phyloP scores from a whole-genome alignment of 2,329 filamentous ascomycete genomes.

The Coniosporium tulheliwenetii region DNA sequence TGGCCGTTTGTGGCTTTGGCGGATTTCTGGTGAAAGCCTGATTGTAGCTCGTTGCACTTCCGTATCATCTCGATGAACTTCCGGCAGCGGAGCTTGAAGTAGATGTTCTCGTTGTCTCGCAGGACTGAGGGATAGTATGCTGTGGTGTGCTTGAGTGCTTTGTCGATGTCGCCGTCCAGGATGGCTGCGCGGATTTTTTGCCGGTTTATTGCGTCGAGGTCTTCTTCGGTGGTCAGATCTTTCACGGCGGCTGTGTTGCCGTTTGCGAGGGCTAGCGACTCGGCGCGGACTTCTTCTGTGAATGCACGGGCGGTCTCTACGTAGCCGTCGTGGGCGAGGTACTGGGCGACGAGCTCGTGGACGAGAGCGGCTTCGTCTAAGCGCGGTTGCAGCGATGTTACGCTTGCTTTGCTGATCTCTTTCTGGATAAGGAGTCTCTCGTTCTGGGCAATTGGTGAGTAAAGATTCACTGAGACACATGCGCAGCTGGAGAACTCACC shows the following conservation, averaged over 20 bases:
- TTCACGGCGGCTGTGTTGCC: slow-evolving; percentile 30
- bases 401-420: slow-evolving; percentile 44
- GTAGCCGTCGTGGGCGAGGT: slow-evolving; percentile 87
- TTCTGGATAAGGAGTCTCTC: slow-evolving; percentile 43
- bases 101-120: slow-evolving; percentile 63
- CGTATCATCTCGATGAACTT: slow-evolving; percentile 95
- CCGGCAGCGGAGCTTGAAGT: slow-evolving; percentile 75
- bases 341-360: slow-evolving; percentile 73
- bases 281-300: slow-evolving; percentile 60
- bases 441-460: slow-evolving; percentile 26
- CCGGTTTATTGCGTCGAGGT: slow-evolving; percentile 71
- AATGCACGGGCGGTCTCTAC: slow-evolving; percentile 86
- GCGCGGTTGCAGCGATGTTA: slow-evolving; percentile 44
- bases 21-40: slow-evolving; percentile 22
- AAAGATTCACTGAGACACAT: background rate
- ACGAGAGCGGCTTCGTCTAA: slow-evolving; percentile 64
- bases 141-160: slow-evolving; percentile 67
- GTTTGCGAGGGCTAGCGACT: slow-evolving; percentile 54
- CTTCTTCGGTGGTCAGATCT: slow-evolving; percentile 56
- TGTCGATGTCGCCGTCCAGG: slow-evolving; percentile 82
- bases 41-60: slow-evolving; percentile 49
- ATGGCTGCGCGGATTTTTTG: slow-evolving; percentile 81
- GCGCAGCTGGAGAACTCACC: slow-evolving; percentile 29
- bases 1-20: slow-evolving; percentile 14
- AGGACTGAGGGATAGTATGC: slow-evolving; percentile 69